Evolutionary conservation across 2,329 filamentous ascomycete species (phyloP).

Genomic region (Diplodia intermedia): DNA sequence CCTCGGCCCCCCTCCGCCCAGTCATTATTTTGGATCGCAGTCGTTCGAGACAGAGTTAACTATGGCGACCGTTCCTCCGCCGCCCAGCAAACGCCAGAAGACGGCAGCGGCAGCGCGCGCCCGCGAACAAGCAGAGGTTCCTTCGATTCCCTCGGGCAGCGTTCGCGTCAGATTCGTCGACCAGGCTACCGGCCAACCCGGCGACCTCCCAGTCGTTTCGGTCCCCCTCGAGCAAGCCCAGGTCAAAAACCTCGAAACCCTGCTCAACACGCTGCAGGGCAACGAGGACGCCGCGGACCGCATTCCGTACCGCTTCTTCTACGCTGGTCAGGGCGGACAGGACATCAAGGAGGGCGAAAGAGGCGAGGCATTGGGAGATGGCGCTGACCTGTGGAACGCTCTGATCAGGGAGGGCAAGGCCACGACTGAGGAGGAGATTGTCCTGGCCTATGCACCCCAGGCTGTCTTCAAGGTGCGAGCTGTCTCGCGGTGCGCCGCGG

Average conservation of each 20-base stretch:
- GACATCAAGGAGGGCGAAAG: conserved; percentile 26
- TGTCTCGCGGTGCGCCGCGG: conserved; percentile 86
- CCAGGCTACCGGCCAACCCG: conserved; percentile 72
- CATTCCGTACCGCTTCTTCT: conserved; percentile 71
- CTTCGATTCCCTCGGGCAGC: conserved; percentile 72
- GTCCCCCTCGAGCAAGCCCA: conserved; percentile 84
- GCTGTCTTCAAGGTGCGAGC: conserved; percentile 93
- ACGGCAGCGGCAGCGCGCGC: conserved; percentile 75
- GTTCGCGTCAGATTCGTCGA: conserved; percentile 90
- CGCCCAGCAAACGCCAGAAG: conserved; percentile 86
- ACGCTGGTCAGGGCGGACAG: conserved; percentile 49
- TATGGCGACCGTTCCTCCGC: conserved; percentile 85
- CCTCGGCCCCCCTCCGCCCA: background rate
- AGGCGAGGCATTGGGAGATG: conserved; percentile 55
- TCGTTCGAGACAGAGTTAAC: conserved; percentile 11
- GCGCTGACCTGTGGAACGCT: conserved; percentile 53
- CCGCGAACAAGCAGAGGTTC: conserved; percentile 76
- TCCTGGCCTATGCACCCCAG: conserved; percentile 67
- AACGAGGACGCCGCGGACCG: conserved; percentile 62
- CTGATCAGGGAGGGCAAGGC: conserved; percentile 48
- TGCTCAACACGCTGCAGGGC: conserved; percentile 83
- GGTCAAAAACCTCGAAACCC: conserved; percentile 85
- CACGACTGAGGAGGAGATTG: conserved; percentile 30
- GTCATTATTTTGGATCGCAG: background rate
- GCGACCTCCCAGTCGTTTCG: conserved; percentile 70